Evolutionary conservation across 1,284 basidiomycete genomes (phyloP).

Genomic region (Butyriboletus appendiculatus): DNA sequence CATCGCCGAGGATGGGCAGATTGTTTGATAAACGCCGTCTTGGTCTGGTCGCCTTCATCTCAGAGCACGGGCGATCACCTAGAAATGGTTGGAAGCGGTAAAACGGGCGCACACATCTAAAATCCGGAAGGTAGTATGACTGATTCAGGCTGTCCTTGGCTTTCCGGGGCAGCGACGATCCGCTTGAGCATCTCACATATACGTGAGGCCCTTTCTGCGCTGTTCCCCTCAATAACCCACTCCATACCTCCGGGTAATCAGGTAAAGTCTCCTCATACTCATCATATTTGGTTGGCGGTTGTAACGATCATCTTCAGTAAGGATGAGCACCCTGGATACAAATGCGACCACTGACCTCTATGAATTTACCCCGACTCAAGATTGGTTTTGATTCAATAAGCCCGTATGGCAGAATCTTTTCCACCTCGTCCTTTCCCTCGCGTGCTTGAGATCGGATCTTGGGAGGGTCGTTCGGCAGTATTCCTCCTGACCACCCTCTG

Average conservation of each 20-base stretch:
- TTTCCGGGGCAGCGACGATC: constrained; percentile 1
- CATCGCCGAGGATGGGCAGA: too few relatives aligned
- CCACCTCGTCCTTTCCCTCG: constrained; percentile 44
- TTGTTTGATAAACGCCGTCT: constrained; percentile 1
- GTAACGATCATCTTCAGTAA: constrained; percentile 10
- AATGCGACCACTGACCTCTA: constrained; percentile 18
- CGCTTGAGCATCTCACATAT: constrained; percentile 20
- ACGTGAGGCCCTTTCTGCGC: constrained; percentile 1
- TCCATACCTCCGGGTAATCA: neutral
- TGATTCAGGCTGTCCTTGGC: neutral
- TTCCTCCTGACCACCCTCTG: constrained; percentile 53
- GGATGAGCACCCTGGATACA: constrained; percentile 12
- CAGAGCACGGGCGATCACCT: constrained; percentile 4
- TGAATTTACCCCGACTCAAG: constrained; percentile 53
- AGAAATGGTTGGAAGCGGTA: constrained; percentile 2
- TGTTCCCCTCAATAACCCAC: neutral
- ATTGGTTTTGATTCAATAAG: constrained; percentile 55
- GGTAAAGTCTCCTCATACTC: neutral
- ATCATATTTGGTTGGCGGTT: neutral
- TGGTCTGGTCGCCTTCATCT: neutral
- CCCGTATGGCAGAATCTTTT: constrained; percentile 45
- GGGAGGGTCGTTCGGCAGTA: constrained; percentile 62
- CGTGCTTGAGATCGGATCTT: constrained; percentile 60
- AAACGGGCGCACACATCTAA: neutral
- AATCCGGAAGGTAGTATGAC: constrained; percentile 6